These are phyloP conservation scores for Ogataea ramenticola DNA, from an alignment of 805 yeast species.

Conservation along the genomic window DNA sequence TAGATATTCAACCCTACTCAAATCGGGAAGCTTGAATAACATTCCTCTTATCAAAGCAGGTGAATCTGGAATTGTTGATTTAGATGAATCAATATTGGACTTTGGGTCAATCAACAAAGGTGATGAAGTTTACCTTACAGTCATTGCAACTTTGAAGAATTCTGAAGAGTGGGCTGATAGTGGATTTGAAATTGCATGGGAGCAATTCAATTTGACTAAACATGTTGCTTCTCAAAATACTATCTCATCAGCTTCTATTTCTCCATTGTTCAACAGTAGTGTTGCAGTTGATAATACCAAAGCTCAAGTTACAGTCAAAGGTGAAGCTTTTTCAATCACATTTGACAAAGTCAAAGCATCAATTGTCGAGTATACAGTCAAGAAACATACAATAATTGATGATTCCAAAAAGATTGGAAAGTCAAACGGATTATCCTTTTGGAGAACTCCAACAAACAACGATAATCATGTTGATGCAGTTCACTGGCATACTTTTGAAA, in stretches of 20 bases:
- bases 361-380: background rate
- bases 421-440: slow-evolving; percentile 9
- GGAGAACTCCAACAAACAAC: slow-evolving; percentile 26
- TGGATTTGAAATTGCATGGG: slow-evolving; percentile 22
- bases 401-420: background rate
- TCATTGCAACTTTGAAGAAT: slow-evolving; percentile 7
- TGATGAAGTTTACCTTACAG: slow-evolving; percentile 2
- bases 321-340: background rate
- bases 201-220: slow-evolving; percentile 8
- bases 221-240: background rate
- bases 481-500: slow-evolving; percentile 22
- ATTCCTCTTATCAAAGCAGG: background rate
- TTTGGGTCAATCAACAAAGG: background rate
- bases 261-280: background rate
- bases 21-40: background rate
- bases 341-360: background rate
- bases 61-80: background rate
- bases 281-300: background rate
- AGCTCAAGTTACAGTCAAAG: background rate
- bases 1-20: background rate
- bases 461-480: slow-evolving; percentile 19
- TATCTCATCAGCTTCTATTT: background rate
- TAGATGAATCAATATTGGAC: background rate
- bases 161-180: background rate
- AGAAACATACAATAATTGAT: background rate